Conservation (phyloP, 352 stramenopile species). For the Pythium aristosporum region DNA sequence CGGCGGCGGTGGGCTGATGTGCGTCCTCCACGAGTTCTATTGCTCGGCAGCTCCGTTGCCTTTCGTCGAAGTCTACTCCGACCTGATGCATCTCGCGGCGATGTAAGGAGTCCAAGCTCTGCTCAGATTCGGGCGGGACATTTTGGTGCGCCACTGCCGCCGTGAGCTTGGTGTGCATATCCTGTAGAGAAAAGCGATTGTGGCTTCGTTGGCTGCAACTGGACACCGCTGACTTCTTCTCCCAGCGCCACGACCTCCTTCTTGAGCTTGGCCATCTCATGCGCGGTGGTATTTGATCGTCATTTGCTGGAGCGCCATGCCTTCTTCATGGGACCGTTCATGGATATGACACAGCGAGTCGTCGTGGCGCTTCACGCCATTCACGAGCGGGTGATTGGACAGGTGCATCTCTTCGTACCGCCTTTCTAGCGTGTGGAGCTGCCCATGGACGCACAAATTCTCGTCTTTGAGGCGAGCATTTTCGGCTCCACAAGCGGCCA, state of each 20-base stretch:
- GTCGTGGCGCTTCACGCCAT: slow-evolving; percentile 71
- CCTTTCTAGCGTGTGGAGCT: slow-evolving; percentile 30
- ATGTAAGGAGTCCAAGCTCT: too few relatives aligned
- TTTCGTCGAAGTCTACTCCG: too few relatives aligned
- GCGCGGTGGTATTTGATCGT: slow-evolving; percentile 64
- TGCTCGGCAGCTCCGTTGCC: too few relatives aligned
- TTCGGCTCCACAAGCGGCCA: slow-evolving; percentile 51
- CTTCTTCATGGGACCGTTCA: slow-evolving; percentile 54
- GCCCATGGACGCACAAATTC: slow-evolving; percentile 29
- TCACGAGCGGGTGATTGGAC: slow-evolving; percentile 56
- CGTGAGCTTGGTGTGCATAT: slow-evolving; percentile 32
- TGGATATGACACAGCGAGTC: slow-evolving; percentile 64
- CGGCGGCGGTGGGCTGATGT: too few relatives aligned
- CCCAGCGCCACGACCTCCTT: slow-evolving; percentile 59
- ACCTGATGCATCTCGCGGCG: too few relatives aligned
- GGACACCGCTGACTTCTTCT: slow-evolving; percentile 65
- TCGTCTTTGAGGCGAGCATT: slow-evolving; percentile 35
- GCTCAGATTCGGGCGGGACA: neutral
- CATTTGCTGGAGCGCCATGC: slow-evolving; percentile 45
- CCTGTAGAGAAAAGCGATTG: slow-evolving; percentile 56
- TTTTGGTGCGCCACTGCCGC: neutral
- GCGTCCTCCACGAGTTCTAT: too few relatives aligned
- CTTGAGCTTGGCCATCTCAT: slow-evolving; percentile 74
- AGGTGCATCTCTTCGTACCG: slow-evolving; percentile 44
- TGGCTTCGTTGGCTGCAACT: slow-evolving; percentile 66